Base-by-base conservation (phyloP, 495 filamentous ascomycete species). In the Monascus purpureus region DNA sequence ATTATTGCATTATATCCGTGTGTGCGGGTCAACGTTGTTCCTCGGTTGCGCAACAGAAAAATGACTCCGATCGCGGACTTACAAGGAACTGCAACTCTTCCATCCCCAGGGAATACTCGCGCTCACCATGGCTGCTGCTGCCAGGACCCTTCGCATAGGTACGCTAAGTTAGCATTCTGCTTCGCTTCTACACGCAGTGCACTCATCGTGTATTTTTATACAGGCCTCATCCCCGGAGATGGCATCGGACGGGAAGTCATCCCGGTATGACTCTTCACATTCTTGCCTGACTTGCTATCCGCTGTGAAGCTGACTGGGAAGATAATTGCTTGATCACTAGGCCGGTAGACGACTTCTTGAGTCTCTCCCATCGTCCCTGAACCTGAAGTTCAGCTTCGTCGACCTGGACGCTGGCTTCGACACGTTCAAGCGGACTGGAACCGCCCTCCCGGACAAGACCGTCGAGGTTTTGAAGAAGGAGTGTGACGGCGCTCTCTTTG, bases 171-270 rank as follows among this genome's bases (percentile, higher is more conserved):
- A n/a, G n/a, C n/a, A n/a, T n/a, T n/a, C n/a, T n/a, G n/a, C n/a
- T n/a, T n/a, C n/a, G n/a, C n/a, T n/a, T n/a, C n/a, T n/a, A n/a
- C n/a, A n/a, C n/a, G n/a, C n/a, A n/a, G n/a, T n/a, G n/a, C n/a
- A n/a, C n/a, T n/a, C n/a, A n/a, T n/a, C n/a, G n/a, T n/a, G n/a
- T n/a, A n/a, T n/a, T n/a, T n/a, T n/a, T n/a, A n/a, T 46, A 28
- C 44, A 92, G 87, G 86, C 50, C 80, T 97, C 51, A 94, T 96
- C 47, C 83, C 90, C 55, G 90, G 90, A 53, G 90, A 97, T 65
- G 90, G 90, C 55, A 97, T 97, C 58, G 90, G 90, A 55, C 82
- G 82, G 49, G 90, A 97, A 63, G 90, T 97, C 54, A 94, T 97
- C 59, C 92, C 92, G 42, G 67, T 71, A 53, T 38, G 59, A 46